phyloP scores from a whole-genome alignment of 2,329 filamentous ascomycete genomes.

The Diplocarpon rosae region DNA sequence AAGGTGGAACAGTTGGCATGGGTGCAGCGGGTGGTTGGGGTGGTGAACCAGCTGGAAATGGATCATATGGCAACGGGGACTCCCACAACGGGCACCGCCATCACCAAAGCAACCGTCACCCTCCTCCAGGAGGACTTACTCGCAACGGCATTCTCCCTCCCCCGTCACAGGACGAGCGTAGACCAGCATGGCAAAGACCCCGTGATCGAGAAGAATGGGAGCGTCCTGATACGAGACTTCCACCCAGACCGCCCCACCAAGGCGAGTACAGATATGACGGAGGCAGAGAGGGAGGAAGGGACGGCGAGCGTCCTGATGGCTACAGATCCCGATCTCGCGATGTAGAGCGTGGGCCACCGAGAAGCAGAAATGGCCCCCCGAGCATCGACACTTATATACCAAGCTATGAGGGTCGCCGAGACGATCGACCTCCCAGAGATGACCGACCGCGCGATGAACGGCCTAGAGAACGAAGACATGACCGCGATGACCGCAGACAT shows the following conservation, averaged over 20 bases:
- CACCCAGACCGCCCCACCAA: conserved; percentile 23
- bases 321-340: conserved; percentile 33
- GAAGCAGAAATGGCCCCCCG: conserved; percentile 17
- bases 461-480: conserved; percentile 19
- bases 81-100: conserved; percentile 22
- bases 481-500: conserved; percentile 28
- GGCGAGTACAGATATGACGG: conserved; percentile 22
- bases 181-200: conserved; percentile 25
- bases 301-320: conserved; percentile 29
- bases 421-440: conserved; percentile 26
- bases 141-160: conserved; percentile 22
- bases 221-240: conserved; percentile 23
- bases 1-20: conserved; percentile 80
- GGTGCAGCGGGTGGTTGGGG: conserved; percentile 35
- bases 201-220: conserved; percentile 13
- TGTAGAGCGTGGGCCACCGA: conserved; percentile 19
- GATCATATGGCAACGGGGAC: conserved; percentile 18
- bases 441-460: conserved; percentile 23
- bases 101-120: conserved; percentile 23
- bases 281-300: neutral
- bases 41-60: conserved; percentile 18
- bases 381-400: conserved; percentile 41
- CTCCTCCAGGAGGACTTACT: conserved; percentile 15
- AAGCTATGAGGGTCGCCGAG: conserved; percentile 29
- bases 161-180: conserved; percentile 22